Evolutionary conservation across 495 filamentous ascomycete species (phyloP), one percentile per base, ranked within the genome.

Genomic region (Penicillium salamii): DNA sequence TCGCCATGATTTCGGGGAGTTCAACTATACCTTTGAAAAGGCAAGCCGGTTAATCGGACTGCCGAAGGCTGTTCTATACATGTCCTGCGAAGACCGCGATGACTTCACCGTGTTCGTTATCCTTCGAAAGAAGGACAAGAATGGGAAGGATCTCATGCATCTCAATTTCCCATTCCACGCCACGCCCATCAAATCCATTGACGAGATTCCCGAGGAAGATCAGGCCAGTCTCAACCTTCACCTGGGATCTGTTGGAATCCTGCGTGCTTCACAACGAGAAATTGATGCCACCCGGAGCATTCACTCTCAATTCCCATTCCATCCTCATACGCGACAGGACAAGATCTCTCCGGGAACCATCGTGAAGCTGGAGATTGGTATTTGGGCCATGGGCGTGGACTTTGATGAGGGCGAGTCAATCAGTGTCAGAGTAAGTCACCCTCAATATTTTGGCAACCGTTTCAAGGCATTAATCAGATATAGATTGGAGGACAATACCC

Each of bases 31-130:
- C 9, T 71, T 71, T 40, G 31, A 48, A 12, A 49, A 61, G 38
- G 40, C 35, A 11, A 47, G 58, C 1, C 52, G 58, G 4, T 41
- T 76, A 11, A 65, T 68, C 17, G 65, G 68, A n/a, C 38, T 68
- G 9, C 54, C 68, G 18, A 70, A 72, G 43, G 65, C 63, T 2
- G 48, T 65, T 7, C 52, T 77, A 1, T 73, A 66, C 48, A 68
- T 77, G 62, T 73, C 66, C n/a, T 67, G 61, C 37, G 40, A 64
- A 0, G 57, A 67, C 12, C 46, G 53, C 2, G 64, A 77, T 35
- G 72, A 77, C 37, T 63, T 76, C 38, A 59, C 63, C 19, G 65
- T 72, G 2, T 72, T 67, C 42, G 57, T 75, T 5, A 54, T 63
- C 8, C 34, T 75, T 1, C 68, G 69, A 0, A 77, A 77, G 56